Base-by-base conservation (phyloP, 2,329 filamentous ascomycete genomes). In the Aphanocladium album region DNA sequence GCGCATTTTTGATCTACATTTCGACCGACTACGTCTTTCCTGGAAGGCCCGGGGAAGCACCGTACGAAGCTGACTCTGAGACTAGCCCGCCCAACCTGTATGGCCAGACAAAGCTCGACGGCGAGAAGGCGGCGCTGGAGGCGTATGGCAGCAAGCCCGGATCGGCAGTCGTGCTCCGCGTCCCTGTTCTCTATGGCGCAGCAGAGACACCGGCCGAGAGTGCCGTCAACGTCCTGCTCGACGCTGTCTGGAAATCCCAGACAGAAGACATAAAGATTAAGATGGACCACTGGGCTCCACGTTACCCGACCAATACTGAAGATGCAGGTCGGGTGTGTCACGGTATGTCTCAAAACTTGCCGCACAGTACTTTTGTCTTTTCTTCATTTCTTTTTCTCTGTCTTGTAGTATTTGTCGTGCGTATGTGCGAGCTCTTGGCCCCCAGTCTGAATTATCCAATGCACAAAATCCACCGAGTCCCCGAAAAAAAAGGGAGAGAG, bases 251-350 rank as follows among this genome's bases (percentile, higher is more conserved):
- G 84, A 90, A 89, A 71, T 83, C 86, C 0, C 89, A 93, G 71
- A 83, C 86, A 54, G 76, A 80, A 41, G 83, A 79, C 5, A 79
- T 79, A 1, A 81, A 81, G 60, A 79, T 92, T 45, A 87, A 84
- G 70, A 93, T 96, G 86, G 92, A 96, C 69, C 87, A 96, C 72
- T 96, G 91, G 86, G 87, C 90, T 1, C 76, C 89, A 55, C 83
- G 92, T 30, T 96, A 91, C 75, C 92, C 92, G 9, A 96, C 92
- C 8, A 95, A 95, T 71, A 96, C 91, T 0, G 88, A 91, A 70
- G 93, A 96, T 69, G 88, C 96, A 19, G 91, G 82, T 19, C 82
- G 93, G 43, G 89, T 96, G 50, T 89, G 87, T 67, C 81, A 86
- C 63, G 84, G 84, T 86, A 77, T 66, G 78, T 74, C 64, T 67